phyloP scores from a whole-genome alignment of 2,329 filamentous ascomycete genomes.

The Aspergillus viridinutans region DNA sequence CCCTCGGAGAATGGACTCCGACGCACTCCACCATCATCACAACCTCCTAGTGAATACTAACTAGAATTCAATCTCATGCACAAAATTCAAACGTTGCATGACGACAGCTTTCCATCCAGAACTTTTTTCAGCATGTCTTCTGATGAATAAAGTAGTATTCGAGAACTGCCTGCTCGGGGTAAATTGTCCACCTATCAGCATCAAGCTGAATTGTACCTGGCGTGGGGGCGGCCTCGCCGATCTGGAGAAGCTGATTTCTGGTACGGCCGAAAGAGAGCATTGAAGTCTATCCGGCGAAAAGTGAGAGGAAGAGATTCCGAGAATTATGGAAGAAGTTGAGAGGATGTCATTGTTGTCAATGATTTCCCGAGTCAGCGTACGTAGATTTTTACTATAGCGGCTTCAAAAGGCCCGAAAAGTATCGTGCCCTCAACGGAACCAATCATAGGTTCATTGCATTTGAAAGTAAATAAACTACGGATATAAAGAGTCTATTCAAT shows the following conservation, averaged over 20 bases:
- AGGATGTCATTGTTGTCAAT: background rate
- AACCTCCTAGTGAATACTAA: background rate
- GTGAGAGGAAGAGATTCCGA: background rate
- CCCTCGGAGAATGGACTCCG: background rate
- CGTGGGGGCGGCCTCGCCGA: constrained; percentile 4
- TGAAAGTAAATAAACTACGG: background rate
- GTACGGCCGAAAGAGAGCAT: background rate
- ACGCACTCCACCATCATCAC: background rate
- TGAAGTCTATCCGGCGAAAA: background rate
- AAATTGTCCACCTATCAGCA: constrained; percentile 24
- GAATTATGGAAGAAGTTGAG: background rate
- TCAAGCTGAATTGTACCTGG: constrained; percentile 1
- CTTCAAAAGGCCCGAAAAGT: background rate
- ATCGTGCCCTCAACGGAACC: background rate
- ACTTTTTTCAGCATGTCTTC: background rate
- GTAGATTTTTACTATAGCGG: background rate
- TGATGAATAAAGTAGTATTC: background rate
- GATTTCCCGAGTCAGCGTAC: background rate
- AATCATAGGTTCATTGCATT: background rate
- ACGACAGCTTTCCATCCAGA: background rate
- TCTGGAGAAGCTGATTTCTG: background rate
- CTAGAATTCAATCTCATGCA: background rate
- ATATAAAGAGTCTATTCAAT: constrained; percentile 22
- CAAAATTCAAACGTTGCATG: background rate
- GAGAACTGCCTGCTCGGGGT: background rate